These are phyloP conservation scores for Macrocybe gigantea DNA, from an alignment of 768 basidiomycete species.

Conservation along the genomic window DNA sequence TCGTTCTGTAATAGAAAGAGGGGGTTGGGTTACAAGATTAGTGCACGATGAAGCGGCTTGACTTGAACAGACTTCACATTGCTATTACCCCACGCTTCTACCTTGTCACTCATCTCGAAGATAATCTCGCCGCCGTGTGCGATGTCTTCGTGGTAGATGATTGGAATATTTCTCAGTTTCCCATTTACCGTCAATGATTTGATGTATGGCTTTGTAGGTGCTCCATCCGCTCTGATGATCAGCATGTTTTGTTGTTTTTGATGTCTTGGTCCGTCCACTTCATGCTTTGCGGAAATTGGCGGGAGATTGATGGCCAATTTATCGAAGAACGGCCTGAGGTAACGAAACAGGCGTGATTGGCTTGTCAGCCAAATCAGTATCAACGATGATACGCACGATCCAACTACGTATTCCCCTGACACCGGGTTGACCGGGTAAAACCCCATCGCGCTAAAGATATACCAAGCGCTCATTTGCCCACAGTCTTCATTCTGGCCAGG, in stretches of 20 bases:
- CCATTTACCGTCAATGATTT: conserved; percentile 56
- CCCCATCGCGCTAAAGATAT: conserved; percentile 74
- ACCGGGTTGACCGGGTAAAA: conserved; percentile 85
- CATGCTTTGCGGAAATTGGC: conserved; percentile 11
- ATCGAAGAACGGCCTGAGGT: conserved; percentile 41
- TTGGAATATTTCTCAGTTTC: too few species aligned
- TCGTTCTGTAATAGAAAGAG: too few species aligned
- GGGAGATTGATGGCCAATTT: conserved; percentile 54
- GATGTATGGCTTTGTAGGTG: conserved; percentile 54
- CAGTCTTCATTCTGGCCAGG: conserved; percentile 74
- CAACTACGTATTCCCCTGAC: conserved; percentile 69
- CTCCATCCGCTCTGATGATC: conserved; percentile 50
- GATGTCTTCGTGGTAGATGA: background rate
- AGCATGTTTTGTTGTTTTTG: conserved; percentile 21
- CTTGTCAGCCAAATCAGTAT: background rate
- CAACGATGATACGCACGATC: conserved; percentile 43
- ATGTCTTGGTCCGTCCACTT: conserved; percentile 1
- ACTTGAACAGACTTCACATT: background rate
- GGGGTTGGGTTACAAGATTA: too few species aligned
- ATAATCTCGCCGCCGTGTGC: conserved; percentile 12
- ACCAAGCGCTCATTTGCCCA: conserved; percentile 91
- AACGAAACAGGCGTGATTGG: background rate
- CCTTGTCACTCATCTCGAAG: conserved; percentile 16
- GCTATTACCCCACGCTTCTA: conserved; percentile 13
- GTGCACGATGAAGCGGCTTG: too few species aligned